Percentiles rank a stretch among this genome's conserved stretches.
Evolutionary conservation across 2,329 filamentous ascomycete genomes (phyloP).

Genomic region (Fusarium sp.): DNA sequence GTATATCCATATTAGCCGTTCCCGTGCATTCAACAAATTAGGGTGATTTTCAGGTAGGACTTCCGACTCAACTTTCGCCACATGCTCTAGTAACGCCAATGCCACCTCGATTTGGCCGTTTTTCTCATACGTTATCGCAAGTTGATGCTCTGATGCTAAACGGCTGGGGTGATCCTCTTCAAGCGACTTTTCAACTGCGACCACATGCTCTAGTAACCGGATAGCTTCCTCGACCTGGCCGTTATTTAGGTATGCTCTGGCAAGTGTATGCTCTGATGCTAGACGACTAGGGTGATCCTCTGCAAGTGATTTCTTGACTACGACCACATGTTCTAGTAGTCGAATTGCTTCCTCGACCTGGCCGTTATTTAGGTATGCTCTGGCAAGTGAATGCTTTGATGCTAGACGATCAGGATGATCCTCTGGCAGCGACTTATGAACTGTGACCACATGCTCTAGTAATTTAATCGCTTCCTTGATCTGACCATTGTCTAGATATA

Average conservation of each 20-base stretch:
- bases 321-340: too few species aligned
- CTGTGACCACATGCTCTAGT: not conserved
- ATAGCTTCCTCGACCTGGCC: not conserved
- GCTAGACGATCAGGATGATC: too few species aligned
- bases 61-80: not conserved
- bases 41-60: too few species aligned
- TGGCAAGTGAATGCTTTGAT: too few species aligned
- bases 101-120: not conserved
- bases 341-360: too few species aligned
- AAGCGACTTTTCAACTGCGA: not conserved
- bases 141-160: not conserved
- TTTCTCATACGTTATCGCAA: not conserved
- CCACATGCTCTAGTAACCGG: constrained; percentile 9
- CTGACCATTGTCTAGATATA: not conserved
- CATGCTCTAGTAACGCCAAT: constrained; percentile 3
- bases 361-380: too few species aligned
- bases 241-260: accelerated
- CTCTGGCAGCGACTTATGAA: accelerated
- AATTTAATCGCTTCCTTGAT: not conserved
- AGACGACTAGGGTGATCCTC: constrained; percentile 1
- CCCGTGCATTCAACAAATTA: too few species aligned
- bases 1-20: too few species aligned
- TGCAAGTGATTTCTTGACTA: not conserved
- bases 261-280: accelerated
- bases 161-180: not conserved